Conservation (phyloP, 2,329 filamentous ascomycete genomes). For the Fusarium odoratissimum region DNA sequence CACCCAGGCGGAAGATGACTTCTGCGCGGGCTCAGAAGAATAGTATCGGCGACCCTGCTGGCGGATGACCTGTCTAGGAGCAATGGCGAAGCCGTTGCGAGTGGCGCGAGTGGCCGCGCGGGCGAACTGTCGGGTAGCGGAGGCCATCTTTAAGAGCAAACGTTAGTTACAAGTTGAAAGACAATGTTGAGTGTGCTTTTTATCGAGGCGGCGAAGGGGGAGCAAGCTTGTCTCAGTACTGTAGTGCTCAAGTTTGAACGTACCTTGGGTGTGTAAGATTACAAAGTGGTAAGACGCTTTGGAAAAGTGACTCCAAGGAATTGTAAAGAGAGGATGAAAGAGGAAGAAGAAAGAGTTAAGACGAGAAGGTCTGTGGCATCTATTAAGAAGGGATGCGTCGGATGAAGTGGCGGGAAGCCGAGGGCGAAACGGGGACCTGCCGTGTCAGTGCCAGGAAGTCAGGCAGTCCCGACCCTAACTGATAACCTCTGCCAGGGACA, state of each 20-base stretch:
- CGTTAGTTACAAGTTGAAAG: constrained; percentile 14
- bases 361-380: constrained; percentile 8
- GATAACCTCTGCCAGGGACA: constrained; percentile 17
- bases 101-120: constrained; percentile 68
- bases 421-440: constrained; percentile 24
- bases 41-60: constrained; percentile 82
- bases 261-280: constrained; percentile 34
- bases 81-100: constrained; percentile 69
- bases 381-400: constrained; percentile 35
- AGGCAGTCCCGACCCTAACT: constrained; percentile 14
- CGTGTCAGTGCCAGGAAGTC: constrained; percentile 24
- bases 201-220: neutral
- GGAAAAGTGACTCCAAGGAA: constrained; percentile 11
- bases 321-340: constrained; percentile 13
- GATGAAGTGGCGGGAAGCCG: constrained; percentile 31
- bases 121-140: constrained; percentile 65
- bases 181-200: neutral
- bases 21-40: constrained; percentile 73
- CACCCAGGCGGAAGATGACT: constrained; percentile 61
- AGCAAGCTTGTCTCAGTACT: neutral
- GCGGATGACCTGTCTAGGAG: constrained; percentile 76
- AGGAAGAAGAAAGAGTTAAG: constrained; percentile 5
- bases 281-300: constrained; percentile 18
- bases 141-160: constrained; percentile 49
- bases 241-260: constrained; percentile 1